A percentile compares a stretch with the other conserved stretches of the same genome.
These are phyloP conservation scores for Komagataella populi DNA, from an alignment of 805 yeast genomes.

Conservation along the genomic window DNA sequence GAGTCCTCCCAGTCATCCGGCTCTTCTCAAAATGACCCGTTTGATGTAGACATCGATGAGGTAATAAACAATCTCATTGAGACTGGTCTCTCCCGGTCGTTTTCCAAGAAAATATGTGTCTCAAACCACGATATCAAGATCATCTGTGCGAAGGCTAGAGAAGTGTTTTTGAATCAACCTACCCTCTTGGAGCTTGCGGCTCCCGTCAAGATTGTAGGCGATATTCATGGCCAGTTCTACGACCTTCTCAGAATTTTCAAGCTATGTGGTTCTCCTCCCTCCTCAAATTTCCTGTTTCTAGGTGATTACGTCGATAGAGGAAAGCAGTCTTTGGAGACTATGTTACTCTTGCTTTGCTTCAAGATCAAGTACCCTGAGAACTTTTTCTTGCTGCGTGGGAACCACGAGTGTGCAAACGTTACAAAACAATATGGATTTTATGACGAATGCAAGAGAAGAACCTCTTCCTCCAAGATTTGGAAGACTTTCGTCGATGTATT, in stretches of 20 bases:
- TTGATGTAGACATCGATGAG: slow-evolving; percentile 37
- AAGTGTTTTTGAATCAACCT: slow-evolving; percentile 51
- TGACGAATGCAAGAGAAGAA: slow-evolving; percentile 44
- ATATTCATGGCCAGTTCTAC: slow-evolving; percentile 59
- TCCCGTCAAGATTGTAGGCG: slow-evolving; percentile 76
- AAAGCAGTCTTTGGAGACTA: slow-evolving; percentile 41
- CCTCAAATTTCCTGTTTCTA: slow-evolving; percentile 37
- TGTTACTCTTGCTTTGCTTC: slow-evolving; percentile 34
- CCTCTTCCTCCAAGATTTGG: slow-evolving; percentile 30
- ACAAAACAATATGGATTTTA: slow-evolving; percentile 48
- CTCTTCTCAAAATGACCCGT: not conserved
- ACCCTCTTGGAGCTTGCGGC: slow-evolving; percentile 52
- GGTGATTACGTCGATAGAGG: slow-evolving; percentile 55
- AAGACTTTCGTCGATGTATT: slow-evolving; percentile 39
- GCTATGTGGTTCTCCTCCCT: slow-evolving; percentile 48
- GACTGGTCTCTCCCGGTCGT: slow-evolving; percentile 28
- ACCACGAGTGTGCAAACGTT: slow-evolving; percentile 45
- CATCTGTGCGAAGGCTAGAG: slow-evolving; percentile 44
- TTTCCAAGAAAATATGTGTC: slow-evolving; percentile 35
- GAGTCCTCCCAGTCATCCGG: not conserved
- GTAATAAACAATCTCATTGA: slow-evolving; percentile 48
- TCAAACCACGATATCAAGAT: slow-evolving; percentile 39
- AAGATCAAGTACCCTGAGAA: slow-evolving; percentile 48
- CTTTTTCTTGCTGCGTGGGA: slow-evolving; percentile 46
- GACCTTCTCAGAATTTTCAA: slow-evolving; percentile 42